phyloP scores from a whole-genome alignment of 2,329 filamentous ascomycete species.

The Xylariaceae sp. region DNA sequence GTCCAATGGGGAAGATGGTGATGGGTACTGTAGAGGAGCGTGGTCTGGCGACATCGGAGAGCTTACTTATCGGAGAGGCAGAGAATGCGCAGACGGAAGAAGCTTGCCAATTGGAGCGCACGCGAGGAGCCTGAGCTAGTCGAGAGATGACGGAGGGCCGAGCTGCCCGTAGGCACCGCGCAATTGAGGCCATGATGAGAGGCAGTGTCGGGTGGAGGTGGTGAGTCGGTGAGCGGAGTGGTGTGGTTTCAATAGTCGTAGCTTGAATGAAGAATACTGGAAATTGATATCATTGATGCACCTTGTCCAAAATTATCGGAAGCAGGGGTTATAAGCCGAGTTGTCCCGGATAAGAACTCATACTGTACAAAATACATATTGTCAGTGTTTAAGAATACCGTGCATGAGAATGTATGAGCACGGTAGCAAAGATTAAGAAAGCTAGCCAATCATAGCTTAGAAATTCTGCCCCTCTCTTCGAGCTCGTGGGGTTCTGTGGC shows the following conservation, averaged over 20 bases:
- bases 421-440: background rate
- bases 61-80: constrained; percentile 50
- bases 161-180: constrained; percentile 58
- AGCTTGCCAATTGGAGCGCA: constrained; percentile 45
- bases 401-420: too few species aligned
- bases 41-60: constrained; percentile 48
- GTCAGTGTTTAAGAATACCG: too few species aligned
- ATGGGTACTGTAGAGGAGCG: background rate
- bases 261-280: background rate
- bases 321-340: constrained; percentile 18
- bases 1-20: background rate
- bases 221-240: constrained; percentile 13
- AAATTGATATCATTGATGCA: constrained; percentile 22
- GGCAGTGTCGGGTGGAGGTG: constrained; percentile 13
- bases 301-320: background rate
- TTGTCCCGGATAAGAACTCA: constrained; percentile 13
- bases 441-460: constrained; percentile 14
- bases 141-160: constrained; percentile 54
- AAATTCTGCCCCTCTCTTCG: constrained; percentile 8
- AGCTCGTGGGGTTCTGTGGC: constrained; percentile 13
- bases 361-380: too few species aligned
- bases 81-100: constrained; percentile 54
- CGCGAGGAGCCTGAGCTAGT: constrained; percentile 42
- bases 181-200: constrained; percentile 59
- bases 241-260: constrained; percentile 12